Evolutionary conservation across 352 stramenopile species (phyloP), one percentile per base, ranked within the genome.

Genomic region (Pythium dissotocum): DNA sequence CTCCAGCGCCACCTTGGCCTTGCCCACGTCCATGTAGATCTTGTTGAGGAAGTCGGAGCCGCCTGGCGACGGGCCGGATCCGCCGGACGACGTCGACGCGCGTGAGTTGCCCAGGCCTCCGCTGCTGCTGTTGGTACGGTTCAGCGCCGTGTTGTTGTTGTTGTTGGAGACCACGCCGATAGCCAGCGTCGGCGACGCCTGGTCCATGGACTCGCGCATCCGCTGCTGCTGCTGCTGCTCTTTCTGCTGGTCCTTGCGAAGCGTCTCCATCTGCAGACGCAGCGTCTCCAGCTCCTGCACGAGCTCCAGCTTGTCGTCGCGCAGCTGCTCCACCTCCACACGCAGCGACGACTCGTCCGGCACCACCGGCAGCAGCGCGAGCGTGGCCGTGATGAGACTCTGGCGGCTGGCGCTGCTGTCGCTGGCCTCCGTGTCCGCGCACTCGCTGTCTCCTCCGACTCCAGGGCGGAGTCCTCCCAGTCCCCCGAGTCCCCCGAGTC

Each of bases 11-110:
- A 84, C 61, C 62, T 93, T 93, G n/a, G 85, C 83, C 62, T 93
- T 93, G 16, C 85, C 85, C 0, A 93, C 80, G 46, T 93, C 83
- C 61, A 82, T 73, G 69, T 91, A 93, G 52, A 91, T 93, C 72
- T 90, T 89, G 67, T 91, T 86, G 51, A 93, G 73, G 58, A 90
- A 93, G 6, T 80, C 82, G 63, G 74, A 35, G 42, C 70, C 46
- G 26, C 67, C 53, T 6, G 42, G 6, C 9, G 42, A 12, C 33
- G 61, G 16, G 6, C 32, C 54, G 3, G 61, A 65, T 4, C 38
- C 55, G 12, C 30, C 62, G 2, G 40, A 52, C 26, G 35, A 30
- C 16, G 40, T 38, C 2, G 64, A 63, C 9, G 58, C 42, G 28
- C 52, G 57, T 0, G 65, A 71, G 51, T 51, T 60, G 38, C 49